phyloP scores from a whole-genome alignment of 2,329 filamentous ascomycete genomes.

The Ilyonectria destructans region DNA sequence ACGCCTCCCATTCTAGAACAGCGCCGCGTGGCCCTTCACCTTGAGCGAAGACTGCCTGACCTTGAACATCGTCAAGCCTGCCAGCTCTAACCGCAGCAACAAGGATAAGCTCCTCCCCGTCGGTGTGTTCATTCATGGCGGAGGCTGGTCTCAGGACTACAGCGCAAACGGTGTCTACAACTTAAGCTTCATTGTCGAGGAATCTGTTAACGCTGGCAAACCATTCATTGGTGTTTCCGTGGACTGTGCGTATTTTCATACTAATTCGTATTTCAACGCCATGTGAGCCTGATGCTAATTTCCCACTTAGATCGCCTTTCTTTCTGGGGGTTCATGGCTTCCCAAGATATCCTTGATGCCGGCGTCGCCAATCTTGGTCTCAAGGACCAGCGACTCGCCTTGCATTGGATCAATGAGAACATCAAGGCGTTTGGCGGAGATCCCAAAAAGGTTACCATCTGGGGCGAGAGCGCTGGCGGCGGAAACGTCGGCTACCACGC shows the following conservation, averaged over 20 bases:
- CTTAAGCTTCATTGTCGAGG: conserved; percentile 71
- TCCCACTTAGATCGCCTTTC: conserved; percentile 37
- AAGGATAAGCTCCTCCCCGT: conserved; percentile 42
- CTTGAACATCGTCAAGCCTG: conserved; percentile 41
- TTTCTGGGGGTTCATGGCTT: conserved; percentile 64
- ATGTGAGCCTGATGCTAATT: background rate
- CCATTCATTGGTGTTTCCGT: conserved; percentile 43
- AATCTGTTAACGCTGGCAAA: conserved; percentile 47
- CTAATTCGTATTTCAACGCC: rapidly evolving
- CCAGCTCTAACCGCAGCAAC: conserved; percentile 9
- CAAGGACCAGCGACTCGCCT: conserved; percentile 65
- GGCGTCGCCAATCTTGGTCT: conserved; percentile 63
- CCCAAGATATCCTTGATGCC: conserved; percentile 56
- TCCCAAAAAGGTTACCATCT: conserved; percentile 63
- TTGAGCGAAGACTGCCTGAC: conserved; percentile 44
- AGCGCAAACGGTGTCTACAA: conserved; percentile 70
- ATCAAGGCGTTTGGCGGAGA: conserved; percentile 62
- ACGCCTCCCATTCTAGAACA: conserved; percentile 26
- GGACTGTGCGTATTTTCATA: conserved; percentile 35
- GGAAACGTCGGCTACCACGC: conserved; percentile 66
- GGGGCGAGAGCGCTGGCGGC: conserved; percentile 62
- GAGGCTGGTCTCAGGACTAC: conserved; percentile 60
- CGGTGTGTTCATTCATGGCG: conserved; percentile 53
- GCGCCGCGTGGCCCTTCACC: conserved; percentile 35
- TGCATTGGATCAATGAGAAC: conserved; percentile 67